Base-by-base conservation (phyloP, 2,329 filamentous ascomycete genomes). In the Trichoderma cornu-damae region DNA sequence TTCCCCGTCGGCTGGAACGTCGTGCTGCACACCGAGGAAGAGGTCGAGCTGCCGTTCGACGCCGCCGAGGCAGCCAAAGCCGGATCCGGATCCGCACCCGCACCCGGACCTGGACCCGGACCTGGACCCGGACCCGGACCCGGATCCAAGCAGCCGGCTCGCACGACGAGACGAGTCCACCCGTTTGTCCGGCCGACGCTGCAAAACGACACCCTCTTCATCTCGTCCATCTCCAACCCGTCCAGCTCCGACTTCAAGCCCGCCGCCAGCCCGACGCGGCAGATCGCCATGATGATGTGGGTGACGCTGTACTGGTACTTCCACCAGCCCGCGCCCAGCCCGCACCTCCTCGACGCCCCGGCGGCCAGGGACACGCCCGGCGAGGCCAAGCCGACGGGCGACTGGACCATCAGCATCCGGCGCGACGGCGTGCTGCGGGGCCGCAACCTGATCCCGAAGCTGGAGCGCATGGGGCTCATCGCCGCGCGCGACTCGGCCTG, bases 271-370 rank as follows among this genome's bases (percentile, higher is more conserved):
- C 90, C 90, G 0, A 94, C 90, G 1, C 80, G 92, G 43, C 89
- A 96, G 73, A 89, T 96, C 60, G 93, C 93, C 63, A 91, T 96
- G 89, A 96, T 96, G 88, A 80, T 97, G 6, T 97, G 90, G 89
- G 85, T 91, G 32, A 92, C 90, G 1, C 77, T 97, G 40, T 96
- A 90, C 77, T 97, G 93, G 93, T 97, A 97, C 76, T 97, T 96
- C 66, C 92, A 96, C 73, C 90, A 96, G 70, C 81, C 85, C 1
- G 81, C 87, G 64, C 93, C 93, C 0, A 77, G 80, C 20, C 78
- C 81, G 0, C 80, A 83, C 49, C 68, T 94, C 49, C 68, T 94
- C 32, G 78, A 79, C 16, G 89, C 83, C 6, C 75, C 83, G 4
- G 77, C 81, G 0, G 88, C 86, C 1, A 81, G 79, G 62, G 70